Conservation (phyloP, 345 rosid species). For the Leavenworthia alabamica region DNA sequence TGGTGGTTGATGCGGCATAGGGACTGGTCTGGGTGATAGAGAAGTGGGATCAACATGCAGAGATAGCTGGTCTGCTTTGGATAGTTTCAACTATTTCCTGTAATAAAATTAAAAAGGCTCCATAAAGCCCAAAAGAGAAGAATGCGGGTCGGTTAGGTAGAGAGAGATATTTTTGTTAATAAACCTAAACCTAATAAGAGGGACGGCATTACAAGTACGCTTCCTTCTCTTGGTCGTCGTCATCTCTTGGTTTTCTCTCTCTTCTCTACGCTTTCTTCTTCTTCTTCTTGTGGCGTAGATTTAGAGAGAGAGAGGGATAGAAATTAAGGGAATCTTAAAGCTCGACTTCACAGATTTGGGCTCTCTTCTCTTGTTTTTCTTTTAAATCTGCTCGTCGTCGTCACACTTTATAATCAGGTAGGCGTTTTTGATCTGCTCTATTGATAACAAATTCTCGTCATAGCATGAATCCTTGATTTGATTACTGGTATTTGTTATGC, state of each 20-base stretch:
- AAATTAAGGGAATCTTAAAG: background rate
- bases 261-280: constrained; percentile 21
- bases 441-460: too few species aligned
- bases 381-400: too few species aligned
- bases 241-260: background rate
- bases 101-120: background rate
- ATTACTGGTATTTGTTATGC: too few species aligned
- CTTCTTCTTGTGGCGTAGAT: constrained; percentile 30
- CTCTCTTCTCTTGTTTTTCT: too few species aligned
- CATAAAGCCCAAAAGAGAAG: constrained; percentile 3
- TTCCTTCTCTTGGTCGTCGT: background rate
- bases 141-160: constrained; percentile 12
- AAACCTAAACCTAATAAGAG: too few species aligned
- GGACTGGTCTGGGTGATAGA: constrained; percentile 28
- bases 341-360: too few species aligned
- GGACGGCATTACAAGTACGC: too few species aligned
- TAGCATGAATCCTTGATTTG: too few species aligned
- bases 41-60: constrained; percentile 38
- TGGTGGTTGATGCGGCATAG: constrained; percentile 45
- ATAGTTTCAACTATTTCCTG: constrained; percentile 51
- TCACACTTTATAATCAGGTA: too few species aligned
- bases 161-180: too few species aligned
- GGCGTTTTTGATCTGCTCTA: too few species aligned
- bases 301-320: constrained; percentile 22
- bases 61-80: constrained; percentile 39